phyloP scores from a whole-genome alignment of 805 yeast genomes.

The Ogataea degrootiae region DNA sequence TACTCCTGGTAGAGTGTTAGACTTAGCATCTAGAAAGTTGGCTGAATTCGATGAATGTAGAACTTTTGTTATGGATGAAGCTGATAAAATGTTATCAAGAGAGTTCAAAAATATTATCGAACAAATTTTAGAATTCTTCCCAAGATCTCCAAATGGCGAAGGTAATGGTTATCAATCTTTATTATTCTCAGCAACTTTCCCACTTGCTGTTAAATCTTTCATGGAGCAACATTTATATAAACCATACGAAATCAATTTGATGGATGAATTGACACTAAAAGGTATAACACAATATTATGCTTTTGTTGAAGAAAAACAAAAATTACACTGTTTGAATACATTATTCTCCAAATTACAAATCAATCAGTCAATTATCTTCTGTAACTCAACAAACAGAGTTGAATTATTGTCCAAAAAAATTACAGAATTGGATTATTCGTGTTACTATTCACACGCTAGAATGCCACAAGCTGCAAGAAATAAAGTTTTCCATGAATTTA shows the following conservation, averaged over 20 bases:
- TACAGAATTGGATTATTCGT: conserved; percentile 93
- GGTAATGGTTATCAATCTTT: conserved; percentile 68
- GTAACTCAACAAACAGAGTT: conserved; percentile 95
- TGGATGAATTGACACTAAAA: conserved; percentile 94
- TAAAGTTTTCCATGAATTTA: conserved; percentile 96
- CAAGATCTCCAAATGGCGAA: conserved; percentile 35
- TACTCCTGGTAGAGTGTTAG: conserved; percentile 96
- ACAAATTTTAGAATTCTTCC: conserved; percentile 79
- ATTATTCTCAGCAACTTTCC: conserved; percentile 94
- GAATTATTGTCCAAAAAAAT: conserved; percentile 93
- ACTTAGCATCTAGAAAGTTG: conserved; percentile 80
- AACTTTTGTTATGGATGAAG: conserved; percentile 96
- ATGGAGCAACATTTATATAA: conserved; percentile 86
- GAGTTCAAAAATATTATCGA: conserved; percentile 87
- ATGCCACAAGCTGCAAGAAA: conserved; percentile 98
- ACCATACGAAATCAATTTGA: conserved; percentile 92
- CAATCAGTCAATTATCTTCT: conserved; percentile 94
- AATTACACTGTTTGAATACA: conserved; percentile 92
- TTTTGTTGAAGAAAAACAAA: conserved; percentile 96
- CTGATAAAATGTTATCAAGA: conserved; percentile 90
- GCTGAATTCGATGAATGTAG: conserved; percentile 86
- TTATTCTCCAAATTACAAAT: conserved; percentile 90
- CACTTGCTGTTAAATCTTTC: conserved; percentile 84
- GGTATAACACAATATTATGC: conserved; percentile 98
- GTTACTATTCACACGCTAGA: conserved; percentile 94